A percentile compares a stretch with the other conserved stretches of the same genome.
phyloP scores from a whole-genome alignment of 441 rosid species.

The Bocquillonia castaneifolia region DNA sequence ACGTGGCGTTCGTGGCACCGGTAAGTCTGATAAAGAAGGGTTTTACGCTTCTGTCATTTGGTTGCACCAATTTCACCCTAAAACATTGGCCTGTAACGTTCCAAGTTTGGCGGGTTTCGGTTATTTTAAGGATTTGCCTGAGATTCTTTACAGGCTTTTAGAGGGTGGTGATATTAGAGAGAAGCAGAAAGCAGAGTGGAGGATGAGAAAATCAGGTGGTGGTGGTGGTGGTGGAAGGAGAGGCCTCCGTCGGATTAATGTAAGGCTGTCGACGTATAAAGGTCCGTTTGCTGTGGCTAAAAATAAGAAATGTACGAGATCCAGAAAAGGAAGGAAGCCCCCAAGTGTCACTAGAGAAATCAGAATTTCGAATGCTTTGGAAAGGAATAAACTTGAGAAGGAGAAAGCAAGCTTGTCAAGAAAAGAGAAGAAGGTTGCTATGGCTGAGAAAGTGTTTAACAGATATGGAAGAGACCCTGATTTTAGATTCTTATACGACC shows the following conservation, averaged over 20 bases:
- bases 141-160: conserved; percentile 25
- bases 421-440: conserved; percentile 9
- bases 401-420: conserved; percentile 21
- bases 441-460: conserved; percentile 21
- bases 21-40: conserved; percentile 30
- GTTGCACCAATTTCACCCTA: conserved; percentile 25
- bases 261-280: neutral
- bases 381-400: conserved; percentile 14
- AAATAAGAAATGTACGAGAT: neutral
- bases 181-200: conserved; percentile 18
- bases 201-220: neutral
- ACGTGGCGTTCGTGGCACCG: conserved; percentile 28
- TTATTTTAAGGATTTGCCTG: conserved; percentile 25
- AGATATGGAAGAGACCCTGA: conserved; percentile 25
- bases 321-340: neutral
- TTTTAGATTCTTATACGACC: conserved; percentile 21
- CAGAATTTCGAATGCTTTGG: conserved; percentile 8
- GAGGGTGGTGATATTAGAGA: conserved; percentile 23
- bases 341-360: conserved; percentile 5
- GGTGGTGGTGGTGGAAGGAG: neutral
- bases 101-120: conserved; percentile 19
- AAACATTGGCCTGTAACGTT: conserved; percentile 25
- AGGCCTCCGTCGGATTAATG: neutral
- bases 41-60: conserved; percentile 23
- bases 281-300: conserved; percentile 2